phyloP scores from a whole-genome alignment of 306 rosid genomes.

The Acacia crassicarpa region DNA sequence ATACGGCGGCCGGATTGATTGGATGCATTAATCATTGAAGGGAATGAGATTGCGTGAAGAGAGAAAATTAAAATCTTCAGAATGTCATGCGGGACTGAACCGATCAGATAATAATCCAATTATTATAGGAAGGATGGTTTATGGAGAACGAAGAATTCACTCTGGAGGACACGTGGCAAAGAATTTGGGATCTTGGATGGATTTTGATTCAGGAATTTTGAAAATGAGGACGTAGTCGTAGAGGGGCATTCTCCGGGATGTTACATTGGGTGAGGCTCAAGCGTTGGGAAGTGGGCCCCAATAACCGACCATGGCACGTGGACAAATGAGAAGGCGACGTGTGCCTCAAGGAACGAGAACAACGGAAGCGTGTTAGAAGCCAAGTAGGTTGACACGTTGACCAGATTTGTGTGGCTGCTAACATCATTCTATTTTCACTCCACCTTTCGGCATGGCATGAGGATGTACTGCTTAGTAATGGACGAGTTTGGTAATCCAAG shows the following conservation, averaged over 20 bases:
- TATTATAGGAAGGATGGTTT: conserved; percentile 3
- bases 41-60: neutral
- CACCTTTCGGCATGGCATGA: neutral
- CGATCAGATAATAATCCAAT: neutral
- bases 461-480: too few species aligned
- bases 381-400: neutral
- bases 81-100: neutral
- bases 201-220: neutral
- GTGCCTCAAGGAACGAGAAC: neutral
- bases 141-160: neutral
- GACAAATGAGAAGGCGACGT: conserved; percentile 25
- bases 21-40: conserved; percentile 36
- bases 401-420: neutral
- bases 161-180: conserved; percentile 42
- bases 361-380: neutral
- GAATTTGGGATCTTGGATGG: neutral
- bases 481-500: too few species aligned
- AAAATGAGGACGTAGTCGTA: conserved; percentile 4
- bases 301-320: conserved; percentile 53
- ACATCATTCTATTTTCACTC: neutral
- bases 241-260: neutral
- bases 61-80: neutral
- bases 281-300: conserved; percentile 37
- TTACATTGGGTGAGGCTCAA: neutral
- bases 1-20: conserved; percentile 53